Evolutionary conservation across 768 basidiomycete species (phyloP).

Genomic region (Auriscalpium vulgare): DNA sequence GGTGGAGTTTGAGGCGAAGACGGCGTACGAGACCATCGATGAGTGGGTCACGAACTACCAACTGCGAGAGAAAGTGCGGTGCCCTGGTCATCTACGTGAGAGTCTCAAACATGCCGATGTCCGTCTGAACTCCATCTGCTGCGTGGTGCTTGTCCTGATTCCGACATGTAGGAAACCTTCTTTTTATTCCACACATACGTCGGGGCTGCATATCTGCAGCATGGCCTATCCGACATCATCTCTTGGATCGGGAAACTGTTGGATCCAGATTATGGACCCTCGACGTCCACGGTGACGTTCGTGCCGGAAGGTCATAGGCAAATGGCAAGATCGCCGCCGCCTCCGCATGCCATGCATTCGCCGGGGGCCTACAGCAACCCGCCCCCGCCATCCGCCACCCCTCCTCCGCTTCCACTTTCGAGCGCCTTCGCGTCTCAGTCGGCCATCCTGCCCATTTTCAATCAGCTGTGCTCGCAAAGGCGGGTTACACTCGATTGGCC

Average conservation of each 20-base stretch:
- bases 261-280: background rate
- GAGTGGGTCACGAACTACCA: constrained; percentile 10
- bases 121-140: background rate
- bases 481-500: constrained; percentile 54
- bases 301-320: background rate
- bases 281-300: background rate
- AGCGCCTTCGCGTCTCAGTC: constrained; percentile 29
- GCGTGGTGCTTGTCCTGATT: background rate
- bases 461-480: constrained; percentile 63
- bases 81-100: background rate
- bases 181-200: constrained; percentile 11
- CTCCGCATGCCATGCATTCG: too few species aligned
- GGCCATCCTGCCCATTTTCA: constrained; percentile 66
- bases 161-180: constrained; percentile 5
- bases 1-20: background rate
- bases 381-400: constrained; percentile 23
- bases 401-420: constrained; percentile 29
- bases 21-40: constrained; percentile 1
- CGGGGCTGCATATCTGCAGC: constrained; percentile 7
- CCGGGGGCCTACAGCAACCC: constrained; percentile 17
- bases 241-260: constrained; percentile 8
- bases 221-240: background rate
- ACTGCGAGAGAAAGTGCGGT: constrained; percentile 8
- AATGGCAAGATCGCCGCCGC: too few species aligned
- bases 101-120: constrained; percentile 1